phyloP scores from a whole-genome alignment of 2,329 filamentous ascomycete genomes.

The Ceratocystis lukuohia region DNA sequence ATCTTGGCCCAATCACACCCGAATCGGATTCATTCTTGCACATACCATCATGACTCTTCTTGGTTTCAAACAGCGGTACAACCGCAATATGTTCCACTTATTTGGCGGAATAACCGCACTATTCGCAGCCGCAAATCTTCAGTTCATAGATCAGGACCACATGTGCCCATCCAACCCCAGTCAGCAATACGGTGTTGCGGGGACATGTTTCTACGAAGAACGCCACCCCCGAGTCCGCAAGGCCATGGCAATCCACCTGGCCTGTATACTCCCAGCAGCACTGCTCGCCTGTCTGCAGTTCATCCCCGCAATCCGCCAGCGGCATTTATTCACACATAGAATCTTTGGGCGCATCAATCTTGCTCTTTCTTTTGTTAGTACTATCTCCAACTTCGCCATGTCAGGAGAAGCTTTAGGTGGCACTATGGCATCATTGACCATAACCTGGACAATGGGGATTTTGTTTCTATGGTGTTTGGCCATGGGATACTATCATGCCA shows the following conservation, averaged over 20 bases:
- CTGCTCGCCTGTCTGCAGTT: slow-evolving; percentile 12
- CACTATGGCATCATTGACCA: not conserved
- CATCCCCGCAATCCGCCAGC: slow-evolving; percentile 11
- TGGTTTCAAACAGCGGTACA: slow-evolving; percentile 10
- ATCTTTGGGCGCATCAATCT: not conserved
- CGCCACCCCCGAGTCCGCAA: not conserved
- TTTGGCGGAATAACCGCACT: slow-evolving; percentile 7
- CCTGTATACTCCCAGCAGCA: slow-evolving; percentile 9
- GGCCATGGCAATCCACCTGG: slow-evolving; percentile 7
- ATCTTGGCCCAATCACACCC: not conserved
- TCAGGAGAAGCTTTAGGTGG: slow-evolving; percentile 4
- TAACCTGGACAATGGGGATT: slow-evolving; percentile 8
- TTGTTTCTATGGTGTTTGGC: not conserved
- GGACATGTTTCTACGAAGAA: slow-evolving; percentile 14
- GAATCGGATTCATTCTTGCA: not conserved
- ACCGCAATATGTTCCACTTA: slow-evolving; percentile 7
- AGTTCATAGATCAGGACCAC: slow-evolving; percentile 8
- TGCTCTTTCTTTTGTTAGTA: not conserved
- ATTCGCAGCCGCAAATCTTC: not conserved
- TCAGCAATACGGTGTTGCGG: slow-evolving; percentile 8
- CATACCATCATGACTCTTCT: not conserved
- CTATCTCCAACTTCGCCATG: slow-evolving; percentile 3
- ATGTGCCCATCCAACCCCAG: not conserved
- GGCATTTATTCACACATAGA: not conserved
- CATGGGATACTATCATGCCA: slow-evolving; percentile 3